Conservation (phyloP, 1,284 basidiomycete genomes). For the Xerocomus nothofagi region DNA sequence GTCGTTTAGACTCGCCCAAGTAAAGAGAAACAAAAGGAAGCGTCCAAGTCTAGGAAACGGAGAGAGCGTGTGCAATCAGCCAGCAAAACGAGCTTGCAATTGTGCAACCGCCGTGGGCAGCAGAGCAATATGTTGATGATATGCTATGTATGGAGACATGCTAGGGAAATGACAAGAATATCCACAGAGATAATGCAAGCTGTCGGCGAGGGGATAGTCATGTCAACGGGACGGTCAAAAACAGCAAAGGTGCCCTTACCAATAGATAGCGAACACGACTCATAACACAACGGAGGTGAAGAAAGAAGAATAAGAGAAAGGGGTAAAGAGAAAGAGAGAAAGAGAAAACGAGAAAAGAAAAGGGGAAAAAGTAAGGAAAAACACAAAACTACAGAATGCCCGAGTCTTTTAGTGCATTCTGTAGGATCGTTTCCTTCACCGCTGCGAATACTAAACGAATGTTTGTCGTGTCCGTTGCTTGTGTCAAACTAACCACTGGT, state of each 20-base stretch:
- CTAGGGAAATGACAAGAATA: constrained; percentile 24
- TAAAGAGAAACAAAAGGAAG: background rate
- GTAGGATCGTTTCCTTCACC: constrained; percentile 96
- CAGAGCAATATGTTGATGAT: constrained; percentile 29
- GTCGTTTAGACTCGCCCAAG: background rate
- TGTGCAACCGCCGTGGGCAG: background rate
- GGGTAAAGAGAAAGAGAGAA: too few species aligned
- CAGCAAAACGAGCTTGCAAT: background rate
- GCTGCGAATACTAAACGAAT: constrained; percentile 94
- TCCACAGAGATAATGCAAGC: constrained; percentile 37
- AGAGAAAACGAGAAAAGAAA: background rate
- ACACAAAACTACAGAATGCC: constrained; percentile 56
- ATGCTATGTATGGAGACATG: constrained; percentile 32
- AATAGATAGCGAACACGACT: constrained; percentile 28
- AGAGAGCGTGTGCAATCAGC: background rate
- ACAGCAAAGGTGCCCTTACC: constrained; percentile 10
- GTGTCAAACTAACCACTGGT: constrained; percentile 56
- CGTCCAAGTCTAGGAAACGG: background rate
- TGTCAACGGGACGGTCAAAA: constrained; percentile 1
- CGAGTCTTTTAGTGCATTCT: constrained; percentile 84
- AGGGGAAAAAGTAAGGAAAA: background rate
- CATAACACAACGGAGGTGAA: constrained; percentile 4
- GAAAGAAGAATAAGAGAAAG: background rate
- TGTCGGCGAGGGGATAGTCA: background rate
- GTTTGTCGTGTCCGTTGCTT: constrained; percentile 79